These are phyloP conservation scores for Fusarium begoniae DNA, from an alignment of 2,329 filamentous ascomycete species.

Conservation along the genomic window DNA sequence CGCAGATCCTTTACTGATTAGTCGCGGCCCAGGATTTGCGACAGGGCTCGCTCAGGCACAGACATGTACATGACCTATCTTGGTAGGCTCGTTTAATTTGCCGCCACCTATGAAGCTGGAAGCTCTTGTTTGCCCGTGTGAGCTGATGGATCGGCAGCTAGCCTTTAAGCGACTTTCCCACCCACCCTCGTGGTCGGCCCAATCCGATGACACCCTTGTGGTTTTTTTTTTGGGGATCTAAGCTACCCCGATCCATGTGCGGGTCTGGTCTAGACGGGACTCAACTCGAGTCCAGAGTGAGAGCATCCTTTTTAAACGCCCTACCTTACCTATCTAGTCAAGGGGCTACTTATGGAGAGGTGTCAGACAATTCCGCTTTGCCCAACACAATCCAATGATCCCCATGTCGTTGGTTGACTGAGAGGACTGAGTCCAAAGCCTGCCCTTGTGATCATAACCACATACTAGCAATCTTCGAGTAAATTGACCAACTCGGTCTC, in stretches of 20 bases:
- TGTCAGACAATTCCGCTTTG: constrained; percentile 18
- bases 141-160: constrained; percentile 43
- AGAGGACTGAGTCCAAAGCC: neutral
- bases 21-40: constrained; percentile 5
- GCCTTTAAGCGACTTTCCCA: constrained; percentile 32
- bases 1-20: constrained; percentile 14
- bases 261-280: constrained; percentile 26
- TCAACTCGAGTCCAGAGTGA: neutral
- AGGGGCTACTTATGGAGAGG: neutral
- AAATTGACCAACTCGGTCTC: neutral
- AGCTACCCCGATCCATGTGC: constrained; percentile 41
- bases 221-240: constrained; percentile 28
- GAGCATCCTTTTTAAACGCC: neutral
- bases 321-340: neutral
- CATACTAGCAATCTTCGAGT: neutral
- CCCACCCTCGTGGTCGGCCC: constrained; percentile 39
- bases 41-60: constrained; percentile 26
- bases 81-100: constrained; percentile 19
- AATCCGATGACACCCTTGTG: constrained; percentile 41
- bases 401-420: neutral
- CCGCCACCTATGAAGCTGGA: constrained; percentile 18
- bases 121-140: constrained; percentile 27
- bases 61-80: neutral
- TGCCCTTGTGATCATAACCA: neutral
- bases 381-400: constrained; percentile 5